Percentiles rank a stretch among this genome's conserved stretches.
phyloP scores from a whole-genome alignment of 2,329 filamentous ascomycete genomes.

The Emydomyces testavorans region DNA sequence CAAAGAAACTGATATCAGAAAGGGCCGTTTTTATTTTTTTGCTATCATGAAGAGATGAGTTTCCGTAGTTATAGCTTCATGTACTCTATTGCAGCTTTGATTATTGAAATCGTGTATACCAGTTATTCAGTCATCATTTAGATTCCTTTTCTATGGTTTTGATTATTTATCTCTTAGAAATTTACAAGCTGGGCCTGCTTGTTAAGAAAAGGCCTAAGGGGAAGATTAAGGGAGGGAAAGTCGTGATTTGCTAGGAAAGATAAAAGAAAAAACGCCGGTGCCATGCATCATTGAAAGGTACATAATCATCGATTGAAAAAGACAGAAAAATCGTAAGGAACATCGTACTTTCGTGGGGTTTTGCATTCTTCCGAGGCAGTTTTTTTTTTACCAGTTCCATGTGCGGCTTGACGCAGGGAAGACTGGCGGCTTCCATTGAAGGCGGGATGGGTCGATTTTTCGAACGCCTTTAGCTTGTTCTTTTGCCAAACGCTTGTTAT shows the following conservation, averaged over 20 bases:
- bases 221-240: too few relatives aligned
- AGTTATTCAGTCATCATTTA: too few relatives aligned
- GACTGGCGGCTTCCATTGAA: slow-evolving; percentile 93
- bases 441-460: slow-evolving; percentile 61
- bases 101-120: too few relatives aligned
- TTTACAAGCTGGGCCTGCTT: too few relatives aligned
- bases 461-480: slow-evolving; percentile 64
- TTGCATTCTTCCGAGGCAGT: too few relatives aligned
- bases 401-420: slow-evolving; percentile 83
- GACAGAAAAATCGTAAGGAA: not conserved
- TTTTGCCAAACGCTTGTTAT: slow-evolving; percentile 63
- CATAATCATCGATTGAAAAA: not conserved
- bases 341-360: not conserved
- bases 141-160: too few relatives aligned
- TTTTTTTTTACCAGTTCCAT: slow-evolving; percentile 98
- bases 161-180: too few relatives aligned
- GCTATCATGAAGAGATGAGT: not conserved
- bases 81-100: too few relatives aligned
- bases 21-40: not conserved
- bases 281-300: not conserved
- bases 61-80: too few relatives aligned
- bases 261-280: not conserved
- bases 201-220: too few relatives aligned
- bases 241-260: too few relatives aligned
- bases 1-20: not conserved